Conservation (phyloP, 2,329 filamentous ascomycete species). For the Fusarium caatingaense region DNA sequence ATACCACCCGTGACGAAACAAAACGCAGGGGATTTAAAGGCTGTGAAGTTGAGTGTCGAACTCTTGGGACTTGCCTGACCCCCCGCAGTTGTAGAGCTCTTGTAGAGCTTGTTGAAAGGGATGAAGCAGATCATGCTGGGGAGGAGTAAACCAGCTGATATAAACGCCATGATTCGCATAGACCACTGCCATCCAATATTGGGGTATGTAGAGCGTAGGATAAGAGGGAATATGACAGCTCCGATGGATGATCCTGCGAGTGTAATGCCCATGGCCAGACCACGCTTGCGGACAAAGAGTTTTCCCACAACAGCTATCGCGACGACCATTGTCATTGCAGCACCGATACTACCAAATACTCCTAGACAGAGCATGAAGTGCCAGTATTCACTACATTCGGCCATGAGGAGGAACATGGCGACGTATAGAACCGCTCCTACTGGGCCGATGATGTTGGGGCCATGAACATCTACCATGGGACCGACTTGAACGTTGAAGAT, state of each 20-base stretch:
- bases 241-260: slow-evolving; percentile 46
- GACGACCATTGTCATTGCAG: slow-evolving; percentile 51
- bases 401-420: slow-evolving; percentile 58
- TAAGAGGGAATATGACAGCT: slow-evolving; percentile 50
- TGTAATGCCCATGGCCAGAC: slow-evolving; percentile 45
- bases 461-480: slow-evolving; percentile 61
- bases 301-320: slow-evolving; percentile 51
- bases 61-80: slow-evolving; percentile 26
- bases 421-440: slow-evolving; percentile 53
- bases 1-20: slow-evolving; percentile 55
- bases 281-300: slow-evolving; percentile 41
- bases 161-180: slow-evolving; percentile 48
- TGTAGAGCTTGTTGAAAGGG: slow-evolving; percentile 45
- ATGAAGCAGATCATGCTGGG: slow-evolving; percentile 51
- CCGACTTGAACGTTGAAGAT: slow-evolving; percentile 61
- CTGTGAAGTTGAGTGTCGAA: slow-evolving; percentile 52
- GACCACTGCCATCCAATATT: slow-evolving; percentile 51
- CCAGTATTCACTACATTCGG: slow-evolving; percentile 60
- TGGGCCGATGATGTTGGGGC: slow-evolving; percentile 55
- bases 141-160: slow-evolving; percentile 45
- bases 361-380: slow-evolving; percentile 60
- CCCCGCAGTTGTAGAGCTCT: neutral
- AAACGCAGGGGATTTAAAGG: slow-evolving; percentile 56
- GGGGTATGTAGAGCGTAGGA: slow-evolving; percentile 48
- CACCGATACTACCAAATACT: slow-evolving; percentile 56